phyloP scores from a whole-genome alignment of 1,284 basidiomycete genomes.

The Tylopilus sp. region DNA sequence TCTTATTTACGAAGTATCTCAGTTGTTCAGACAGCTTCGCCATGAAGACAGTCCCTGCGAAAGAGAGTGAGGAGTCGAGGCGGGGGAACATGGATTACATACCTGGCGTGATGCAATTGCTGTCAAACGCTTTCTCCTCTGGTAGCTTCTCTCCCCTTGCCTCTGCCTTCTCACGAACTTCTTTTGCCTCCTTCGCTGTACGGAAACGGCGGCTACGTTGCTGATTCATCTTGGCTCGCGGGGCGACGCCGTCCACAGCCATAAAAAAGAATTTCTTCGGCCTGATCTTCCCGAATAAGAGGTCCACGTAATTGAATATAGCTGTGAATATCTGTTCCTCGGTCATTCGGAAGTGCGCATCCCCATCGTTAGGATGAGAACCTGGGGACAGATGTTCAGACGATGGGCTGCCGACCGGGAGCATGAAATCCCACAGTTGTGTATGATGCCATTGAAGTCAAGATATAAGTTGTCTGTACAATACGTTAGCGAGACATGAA shows the following conservation, averaged over 20 bases:
- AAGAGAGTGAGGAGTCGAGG: background rate
- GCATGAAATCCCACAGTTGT: slow-evolving; percentile 68
- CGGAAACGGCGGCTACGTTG: slow-evolving; percentile 93
- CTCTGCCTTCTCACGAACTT: slow-evolving; percentile 82
- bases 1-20: slow-evolving; percentile 96
- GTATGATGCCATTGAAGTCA: slow-evolving; percentile 99
- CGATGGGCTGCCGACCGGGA: background rate
- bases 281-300: slow-evolving; percentile 95
- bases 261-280: slow-evolving; percentile 97
- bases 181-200: slow-evolving; percentile 90
- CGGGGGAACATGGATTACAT: slow-evolving; percentile 26
- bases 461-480: slow-evolving; percentile 80
- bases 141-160: slow-evolving; percentile 89
- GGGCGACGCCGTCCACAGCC: slow-evolving; percentile 98
- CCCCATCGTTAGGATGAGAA: slow-evolving; percentile 91
- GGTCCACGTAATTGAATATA: slow-evolving; percentile 96
- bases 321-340: slow-evolving; percentile 98
- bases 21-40: slow-evolving; percentile 85
- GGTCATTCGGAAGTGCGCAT: slow-evolving; percentile 91
- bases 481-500: slow-evolving; percentile 11
- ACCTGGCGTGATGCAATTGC: slow-evolving; percentile 99
- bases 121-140: slow-evolving; percentile 94
- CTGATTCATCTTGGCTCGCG: slow-evolving; percentile 99
- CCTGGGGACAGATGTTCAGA: slow-evolving; percentile 41
- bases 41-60: slow-evolving; percentile 91